These are phyloP conservation scores for Danielia reshetovae DNA, from an alignment of 805 yeast genomes.

Conservation along the genomic window DNA sequence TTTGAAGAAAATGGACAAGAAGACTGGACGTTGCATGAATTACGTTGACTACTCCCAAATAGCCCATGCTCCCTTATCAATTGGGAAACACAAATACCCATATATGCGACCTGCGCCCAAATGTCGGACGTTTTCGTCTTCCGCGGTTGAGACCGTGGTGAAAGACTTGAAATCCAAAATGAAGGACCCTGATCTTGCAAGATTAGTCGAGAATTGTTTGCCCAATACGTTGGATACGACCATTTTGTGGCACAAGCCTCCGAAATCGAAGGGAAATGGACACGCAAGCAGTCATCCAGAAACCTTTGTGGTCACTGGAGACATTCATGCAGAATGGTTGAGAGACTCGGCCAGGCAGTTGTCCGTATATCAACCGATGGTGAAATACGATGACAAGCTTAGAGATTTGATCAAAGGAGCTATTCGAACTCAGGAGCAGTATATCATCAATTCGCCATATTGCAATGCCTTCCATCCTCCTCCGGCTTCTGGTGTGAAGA, in stretches of 20 bases:
- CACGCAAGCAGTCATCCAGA: slow-evolving; percentile 31
- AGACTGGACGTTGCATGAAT: slow-evolving; percentile 46
- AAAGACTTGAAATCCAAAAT: slow-evolving; percentile 47
- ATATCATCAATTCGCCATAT: slow-evolving; percentile 61
- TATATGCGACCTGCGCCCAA: slow-evolving; percentile 68
- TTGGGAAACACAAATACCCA: slow-evolving; percentile 56
- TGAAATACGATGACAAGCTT: slow-evolving; percentile 48
- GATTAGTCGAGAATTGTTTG: slow-evolving; percentile 74
- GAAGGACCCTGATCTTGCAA: slow-evolving; percentile 60
- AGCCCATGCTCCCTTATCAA: slow-evolving; percentile 54
- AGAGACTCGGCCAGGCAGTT: slow-evolving; percentile 84
- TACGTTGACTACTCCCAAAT: slow-evolving; percentile 57
- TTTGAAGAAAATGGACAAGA: slow-evolving; percentile 17
- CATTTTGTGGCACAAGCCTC: slow-evolving; percentile 58
- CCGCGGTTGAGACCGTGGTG: slow-evolving; percentile 58
- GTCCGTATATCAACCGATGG: slow-evolving; percentile 65
- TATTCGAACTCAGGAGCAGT: slow-evolving; percentile 71
- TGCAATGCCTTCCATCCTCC: slow-evolving; percentile 95
- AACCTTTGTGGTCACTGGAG: slow-evolving; percentile 85
- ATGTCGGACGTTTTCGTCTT: slow-evolving; percentile 71
- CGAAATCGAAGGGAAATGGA: slow-evolving; percentile 9
- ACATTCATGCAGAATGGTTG: slow-evolving; percentile 91
- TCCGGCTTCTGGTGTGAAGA: slow-evolving; percentile 41
- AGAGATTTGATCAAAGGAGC: slow-evolving; percentile 66
- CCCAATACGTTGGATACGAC: slow-evolving; percentile 91